Evolutionary conservation across 2,329 filamentous ascomycete species (phyloP).

Genomic region (Nemania bipapillata): DNA sequence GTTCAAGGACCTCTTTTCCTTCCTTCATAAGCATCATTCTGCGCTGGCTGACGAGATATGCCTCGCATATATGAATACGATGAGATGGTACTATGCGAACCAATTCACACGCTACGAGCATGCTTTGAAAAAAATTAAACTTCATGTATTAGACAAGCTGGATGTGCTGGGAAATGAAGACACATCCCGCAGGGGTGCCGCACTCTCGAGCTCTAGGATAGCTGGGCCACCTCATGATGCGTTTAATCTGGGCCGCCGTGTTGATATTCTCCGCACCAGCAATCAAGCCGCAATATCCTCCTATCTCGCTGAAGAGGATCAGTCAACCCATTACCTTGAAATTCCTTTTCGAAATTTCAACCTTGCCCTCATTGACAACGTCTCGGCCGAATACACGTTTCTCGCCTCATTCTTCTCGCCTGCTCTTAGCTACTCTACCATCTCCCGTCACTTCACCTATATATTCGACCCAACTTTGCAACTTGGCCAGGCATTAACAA

Average conservation of each 20-base stretch:
- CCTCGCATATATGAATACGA: slow-evolving; percentile 95
- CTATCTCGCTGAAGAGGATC: slow-evolving; percentile 90
- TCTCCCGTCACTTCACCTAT: slow-evolving; percentile 84
- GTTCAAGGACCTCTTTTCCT: slow-evolving; percentile 88
- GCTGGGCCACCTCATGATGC: slow-evolving; percentile 78
- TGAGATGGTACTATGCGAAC: slow-evolving; percentile 96
- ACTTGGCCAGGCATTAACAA: slow-evolving; percentile 82
- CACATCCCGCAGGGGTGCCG: slow-evolving; percentile 69
- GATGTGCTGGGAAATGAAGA: slow-evolving; percentile 86
- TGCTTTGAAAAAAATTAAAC: slow-evolving; percentile 82
- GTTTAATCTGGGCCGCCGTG: slow-evolving; percentile 86
- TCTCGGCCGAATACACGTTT: slow-evolving; percentile 94
- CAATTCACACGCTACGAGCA: slow-evolving; percentile 90
- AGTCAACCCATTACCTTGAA: slow-evolving; percentile 86
- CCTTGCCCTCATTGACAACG: slow-evolving; percentile 90
- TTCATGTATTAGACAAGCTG: slow-evolving; percentile 83
- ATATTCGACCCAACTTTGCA: slow-evolving; percentile 91
- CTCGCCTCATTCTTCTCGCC: slow-evolving; percentile 89
- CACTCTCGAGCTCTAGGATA: slow-evolving; percentile 63
- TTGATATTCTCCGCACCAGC: slow-evolving; percentile 80
- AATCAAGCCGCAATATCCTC: slow-evolving; percentile 83
- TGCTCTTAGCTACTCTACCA: slow-evolving; percentile 76
- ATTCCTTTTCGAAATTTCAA: slow-evolving; percentile 94
- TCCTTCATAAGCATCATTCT: slow-evolving; percentile 83
- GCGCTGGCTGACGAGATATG: slow-evolving; percentile 89